A percentile compares a stretch with the other conserved stretches of the same genome.
Conservation (phyloP, 2,329 filamentous ascomycete genomes). For the Lecanicillium sp. region DNA sequence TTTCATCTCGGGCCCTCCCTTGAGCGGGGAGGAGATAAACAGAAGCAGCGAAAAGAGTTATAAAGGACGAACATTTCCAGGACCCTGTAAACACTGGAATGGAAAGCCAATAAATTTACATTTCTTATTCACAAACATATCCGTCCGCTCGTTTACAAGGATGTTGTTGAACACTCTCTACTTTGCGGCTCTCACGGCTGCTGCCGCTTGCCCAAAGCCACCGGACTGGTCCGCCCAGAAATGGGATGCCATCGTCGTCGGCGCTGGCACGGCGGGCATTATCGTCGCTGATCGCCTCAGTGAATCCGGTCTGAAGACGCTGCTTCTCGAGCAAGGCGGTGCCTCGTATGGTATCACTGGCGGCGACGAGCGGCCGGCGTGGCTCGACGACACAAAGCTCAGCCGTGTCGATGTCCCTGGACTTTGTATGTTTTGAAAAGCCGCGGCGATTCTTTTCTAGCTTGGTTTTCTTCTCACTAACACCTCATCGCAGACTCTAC, state of each 20-base stretch:
- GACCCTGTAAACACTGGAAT: too few relatives aligned
- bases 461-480: background rate
- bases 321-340: slow-evolving; percentile 44
- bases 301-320: slow-evolving; percentile 41
- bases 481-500: slow-evolving; percentile 28
- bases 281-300: slow-evolving; percentile 43
- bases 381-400: slow-evolving; percentile 38
- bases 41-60: too few relatives aligned
- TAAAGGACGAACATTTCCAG: too few relatives aligned
- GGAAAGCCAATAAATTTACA: too few relatives aligned
- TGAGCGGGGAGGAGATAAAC: too few relatives aligned
- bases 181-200: slow-evolving; percentile 1
- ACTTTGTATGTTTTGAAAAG: slow-evolving; percentile 30
- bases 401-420: slow-evolving; percentile 47
- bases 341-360: slow-evolving; percentile 41
- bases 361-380: slow-evolving; percentile 36
- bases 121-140: too few relatives aligned
- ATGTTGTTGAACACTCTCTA: background rate
- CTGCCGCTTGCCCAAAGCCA: slow-evolving; percentile 6
- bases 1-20: too few relatives aligned
- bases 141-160: background rate
- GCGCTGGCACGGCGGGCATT: slow-evolving; percentile 45
- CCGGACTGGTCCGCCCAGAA: slow-evolving; percentile 10
- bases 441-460: background rate
- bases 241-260: slow-evolving; percentile 32